Evolutionary conservation across 2,329 filamentous ascomycete genomes (phyloP), one percentile per base, ranked within the genome.

Genomic region (Acephala macrosclerotiorum): DNA sequence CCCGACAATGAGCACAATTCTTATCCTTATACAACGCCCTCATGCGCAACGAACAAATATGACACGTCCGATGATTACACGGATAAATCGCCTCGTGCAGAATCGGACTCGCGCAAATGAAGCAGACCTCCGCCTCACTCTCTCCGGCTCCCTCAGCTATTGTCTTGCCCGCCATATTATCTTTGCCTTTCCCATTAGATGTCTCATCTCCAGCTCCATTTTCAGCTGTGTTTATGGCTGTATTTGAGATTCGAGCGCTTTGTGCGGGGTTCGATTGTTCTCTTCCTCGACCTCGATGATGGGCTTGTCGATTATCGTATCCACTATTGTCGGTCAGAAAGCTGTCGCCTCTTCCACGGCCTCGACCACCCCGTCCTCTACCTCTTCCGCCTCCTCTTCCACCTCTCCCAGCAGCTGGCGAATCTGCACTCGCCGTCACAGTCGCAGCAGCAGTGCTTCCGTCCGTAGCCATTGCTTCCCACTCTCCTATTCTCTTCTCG

Each of bases 21-120:
- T 97, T 97, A 66, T 90, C 96, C 83, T 97, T 98, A 81, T 98
- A 99, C 53, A 99, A 82, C 0, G 95, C 96, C 73, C 96, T 88
- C 87, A 98, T 88, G 66, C 96, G 88, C 72, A 99, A 81, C 11
- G 94, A 91, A 79, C 96, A 99, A 70, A 98, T 97, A 80, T 99
- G 96, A 77, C 96, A 99, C 58, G 95, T 97, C 64, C 92, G 87
- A 80, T 99, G 96, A 79, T 97, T 98, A 80, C 96, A 99, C 22
- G 96, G 95, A 36, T 94, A 89, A 70, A 99, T 89, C 11, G 94
- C 91, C 73, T 93, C 89, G 81, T 98, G 94, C 58, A 91, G 88
- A 57, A 99, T 90, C 1, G 90, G 88, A 70, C 94, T 97, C 64
- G 96, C 95, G 80, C 96, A 99, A 75, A 99, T 99, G 80, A 98